Evolutionary conservation across 768 basidiomycete genomes (phyloP), one percentile per base, ranked within the genome.

Genomic region (Calvatia gigantea): DNA sequence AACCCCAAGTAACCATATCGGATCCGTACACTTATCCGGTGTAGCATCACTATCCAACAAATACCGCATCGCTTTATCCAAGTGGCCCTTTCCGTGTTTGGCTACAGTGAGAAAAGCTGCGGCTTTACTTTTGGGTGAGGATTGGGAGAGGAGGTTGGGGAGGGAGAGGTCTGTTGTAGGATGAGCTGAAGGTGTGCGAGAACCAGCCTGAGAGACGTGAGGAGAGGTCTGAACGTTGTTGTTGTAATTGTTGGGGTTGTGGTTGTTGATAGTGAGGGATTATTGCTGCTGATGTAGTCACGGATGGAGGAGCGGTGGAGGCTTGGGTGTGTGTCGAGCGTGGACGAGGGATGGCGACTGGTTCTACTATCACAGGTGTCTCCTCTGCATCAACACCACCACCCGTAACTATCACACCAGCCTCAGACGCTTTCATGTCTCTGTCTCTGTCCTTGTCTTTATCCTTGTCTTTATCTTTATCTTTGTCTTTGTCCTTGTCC

Each of bases 1-100:
- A 2, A 93, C 85, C 35, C 94, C 95, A 21, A 97, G 76, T 1
- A 97, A 70, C 94, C 94, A 97, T 27, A 98, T 96, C 0, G 87
- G 81, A 17, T 94, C 91, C 0, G 79, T 65, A 51, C 85, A 94
- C 64, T 80, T 86, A 68, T 97, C 94, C 1, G 90, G 91, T 2
- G 80, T 82, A 15, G 93, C 84, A 69, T 98, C 95, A 61, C 84
- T 83, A 72, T 98, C 95, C 58, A 96, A 78, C n/a, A 98, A 75
- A 71, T 94, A 91, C 42, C 93, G 79, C 76, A 94, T 84, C 2
- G 89, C 91, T 67, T 88, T 89, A 73, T 91, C 89, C 47, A 91
- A 70, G 56, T 87, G 85, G 21, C 85, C 86, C 61, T 86, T 87
- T 38, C 88, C 84, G 62, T 87, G 82, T 63, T 84, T 86, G 2